Percentiles rank a stretch among this genome's conserved stretches.
Evolutionary conservation across 805 yeast genomes (phyloP).

Genomic region (Starmerella scarabaei): DNA sequence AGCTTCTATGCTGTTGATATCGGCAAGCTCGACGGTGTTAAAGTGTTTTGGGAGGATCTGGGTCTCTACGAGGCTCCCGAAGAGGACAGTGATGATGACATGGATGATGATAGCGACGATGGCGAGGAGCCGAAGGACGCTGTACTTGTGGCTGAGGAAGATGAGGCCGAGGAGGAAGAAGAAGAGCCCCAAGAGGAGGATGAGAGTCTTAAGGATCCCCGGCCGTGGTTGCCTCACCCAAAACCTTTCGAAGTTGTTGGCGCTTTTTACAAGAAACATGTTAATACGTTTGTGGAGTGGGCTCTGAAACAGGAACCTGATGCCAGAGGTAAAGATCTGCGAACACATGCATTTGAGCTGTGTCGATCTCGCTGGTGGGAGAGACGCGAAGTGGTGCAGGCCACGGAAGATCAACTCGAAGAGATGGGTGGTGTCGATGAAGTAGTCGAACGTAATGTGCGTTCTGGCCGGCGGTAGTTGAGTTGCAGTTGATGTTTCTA

Average conservation of each 20-base stretch:
- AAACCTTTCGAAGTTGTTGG: slow-evolving; percentile 80
- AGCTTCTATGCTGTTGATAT: slow-evolving; percentile 77
- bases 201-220: slow-evolving; percentile 65
- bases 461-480: slow-evolving; percentile 4
- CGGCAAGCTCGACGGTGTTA: slow-evolving; percentile 76
- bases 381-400: slow-evolving; percentile 81
- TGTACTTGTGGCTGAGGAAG: slow-evolving; percentile 33
- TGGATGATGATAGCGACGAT: slow-evolving; percentile 61
- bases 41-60: slow-evolving; percentile 81
- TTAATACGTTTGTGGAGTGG: slow-evolving; percentile 83
- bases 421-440: slow-evolving; percentile 87
- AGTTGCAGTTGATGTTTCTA: background rate
- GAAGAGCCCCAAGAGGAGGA: slow-evolving; percentile 53
- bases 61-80: slow-evolving; percentile 29
- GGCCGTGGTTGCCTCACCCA: slow-evolving; percentile 97
- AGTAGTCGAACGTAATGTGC: slow-evolving; percentile 46
- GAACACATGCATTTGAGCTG: slow-evolving; percentile 76
- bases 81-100: slow-evolving; percentile 37
- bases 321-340: slow-evolving; percentile 78
- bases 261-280: slow-evolving; percentile 73
- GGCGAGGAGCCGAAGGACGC: slow-evolving; percentile 39
- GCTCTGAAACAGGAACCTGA: slow-evolving; percentile 74
- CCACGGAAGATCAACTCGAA: slow-evolving; percentile 78
- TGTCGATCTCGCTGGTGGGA: slow-evolving; percentile 98
- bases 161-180: slow-evolving; percentile 49